phyloP scores from a whole-genome alignment of 306 rosid genomes.

The Lathyrus oleraceus region DNA sequence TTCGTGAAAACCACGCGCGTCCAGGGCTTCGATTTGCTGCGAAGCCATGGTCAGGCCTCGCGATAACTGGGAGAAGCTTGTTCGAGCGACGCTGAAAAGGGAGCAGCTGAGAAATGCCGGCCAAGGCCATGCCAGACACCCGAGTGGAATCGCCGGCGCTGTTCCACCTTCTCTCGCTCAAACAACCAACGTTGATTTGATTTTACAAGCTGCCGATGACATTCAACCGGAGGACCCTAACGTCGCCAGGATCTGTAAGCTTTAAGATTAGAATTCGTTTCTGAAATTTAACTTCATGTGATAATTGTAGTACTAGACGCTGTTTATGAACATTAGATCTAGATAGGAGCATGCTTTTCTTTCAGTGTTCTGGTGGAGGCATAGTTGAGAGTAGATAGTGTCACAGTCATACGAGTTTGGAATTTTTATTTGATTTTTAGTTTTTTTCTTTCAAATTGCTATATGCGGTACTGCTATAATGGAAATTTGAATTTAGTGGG shows the following conservation, averaged over 20 bases:
- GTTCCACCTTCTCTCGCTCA: slow-evolving; percentile 79
- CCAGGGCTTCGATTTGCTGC: slow-evolving; percentile 33
- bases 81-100: slow-evolving; percentile 73
- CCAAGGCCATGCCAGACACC: slow-evolving; percentile 57
- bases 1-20: slow-evolving; percentile 27
- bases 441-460: neutral
- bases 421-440: neutral
- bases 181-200: slow-evolving; percentile 70
- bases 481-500: slow-evolving; percentile 15
- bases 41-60: slow-evolving; percentile 73
- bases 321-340: slow-evolving; percentile 24
- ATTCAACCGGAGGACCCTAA: slow-evolving; percentile 76
- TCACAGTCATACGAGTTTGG: neutral
- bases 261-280: neutral
- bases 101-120: slow-evolving; percentile 74
- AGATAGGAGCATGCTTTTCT: neutral
- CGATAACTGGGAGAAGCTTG: slow-evolving; percentile 78
- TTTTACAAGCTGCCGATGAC: slow-evolving; percentile 89
- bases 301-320: neutral
- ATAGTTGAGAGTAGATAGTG: neutral
- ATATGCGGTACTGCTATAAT: neutral
- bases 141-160: slow-evolving; percentile 78
- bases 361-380: neutral
- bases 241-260: slow-evolving; percentile 80
- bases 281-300: neutral